Evolutionary conservation across 139 green algal species (phyloP), one percentile per base, ranked within the genome.

Genomic region (Picocystis salinarum): DNA sequence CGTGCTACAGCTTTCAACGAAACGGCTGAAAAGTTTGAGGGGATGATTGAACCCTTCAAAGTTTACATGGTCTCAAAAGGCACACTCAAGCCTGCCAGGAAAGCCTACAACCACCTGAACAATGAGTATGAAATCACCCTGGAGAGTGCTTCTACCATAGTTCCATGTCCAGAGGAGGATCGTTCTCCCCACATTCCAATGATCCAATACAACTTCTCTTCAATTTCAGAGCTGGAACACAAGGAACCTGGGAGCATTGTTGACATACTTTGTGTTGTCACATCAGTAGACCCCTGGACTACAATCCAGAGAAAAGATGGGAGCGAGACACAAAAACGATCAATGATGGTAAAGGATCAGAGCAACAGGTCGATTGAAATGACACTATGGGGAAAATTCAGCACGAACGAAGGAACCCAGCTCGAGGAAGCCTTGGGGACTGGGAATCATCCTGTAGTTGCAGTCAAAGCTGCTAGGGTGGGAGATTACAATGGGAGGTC

Each of bases 401-500:
- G 58, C 5, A 34, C 50, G 11, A 56, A 71, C 18, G 64, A 73
- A 2, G 86, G 85, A 2, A 52, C 73, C 25, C 6, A 60, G 30
- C 42, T 94, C 6, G 58, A 85, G 49, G 39, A 51, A 56, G 65
- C 61, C 4, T 59, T 29, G 18, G 50, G 48, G 12, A 26, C 1
- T 27, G 56, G 36, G 6, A 22, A 48, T 10, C 62, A 70, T 15
- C 85, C 85, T 2, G 54, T 95, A 5, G 27, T 95, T 20, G 80
- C 76, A 0, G 27, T 81, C 22, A 94, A 95, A 68, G 61, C 34
- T 6, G 72, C 58, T 0, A 37, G 79, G 3, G 66, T 97, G 6
- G 87, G 88, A 0, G 85, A 96, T 44, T 98, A 83, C 68, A 87
- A 88, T 45, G 88, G 88, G 45, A 83, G 78, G 46, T 91, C 58